Conservation (phyloP, 768 basidiomycete species). For the Multifurca ochricompacta region DNA sequence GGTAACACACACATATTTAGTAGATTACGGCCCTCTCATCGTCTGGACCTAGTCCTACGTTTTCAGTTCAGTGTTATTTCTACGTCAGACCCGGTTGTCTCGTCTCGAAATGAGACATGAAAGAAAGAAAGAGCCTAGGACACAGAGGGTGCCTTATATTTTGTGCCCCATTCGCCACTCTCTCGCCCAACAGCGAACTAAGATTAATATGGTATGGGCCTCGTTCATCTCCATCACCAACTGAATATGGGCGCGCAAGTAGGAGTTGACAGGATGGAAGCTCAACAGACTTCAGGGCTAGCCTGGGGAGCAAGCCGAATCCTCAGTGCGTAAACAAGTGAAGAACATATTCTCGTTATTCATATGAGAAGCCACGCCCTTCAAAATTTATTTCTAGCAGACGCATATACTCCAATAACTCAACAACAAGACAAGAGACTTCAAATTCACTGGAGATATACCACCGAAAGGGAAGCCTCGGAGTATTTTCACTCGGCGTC, state of each 20-base stretch:
- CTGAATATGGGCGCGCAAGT: background rate
- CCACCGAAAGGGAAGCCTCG: background rate
- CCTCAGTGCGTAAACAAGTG: slow-evolving; percentile 26
- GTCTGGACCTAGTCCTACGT: too few relatives aligned
- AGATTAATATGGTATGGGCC: too few relatives aligned
- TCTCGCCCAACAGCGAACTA: too few relatives aligned
- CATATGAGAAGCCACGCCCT: slow-evolving; percentile 6
- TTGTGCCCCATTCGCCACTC: too few relatives aligned
- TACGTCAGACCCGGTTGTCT: too few relatives aligned
- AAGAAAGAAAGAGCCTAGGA: too few relatives aligned
- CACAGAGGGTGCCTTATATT: too few relatives aligned
- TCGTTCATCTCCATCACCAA: too few relatives aligned
- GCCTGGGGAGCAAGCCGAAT: slow-evolving; percentile 18
- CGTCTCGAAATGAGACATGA: too few relatives aligned
- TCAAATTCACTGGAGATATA: background rate
- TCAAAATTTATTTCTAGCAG: slow-evolving; percentile 2
- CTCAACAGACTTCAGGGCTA: background rate
- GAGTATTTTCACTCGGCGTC: background rate
- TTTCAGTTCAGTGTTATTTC: too few relatives aligned
- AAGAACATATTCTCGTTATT: slow-evolving; percentile 24
- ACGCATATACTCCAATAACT: background rate
- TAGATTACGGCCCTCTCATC: background rate
- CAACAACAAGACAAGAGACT: background rate
- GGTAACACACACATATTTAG: background rate
- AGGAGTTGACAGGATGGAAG: slow-evolving; percentile 2